Evolutionary conservation across 2,329 filamentous ascomycete species (phyloP), one percentile per base, ranked within the genome.

Genomic region (Fusarium sarcochroum): DNA sequence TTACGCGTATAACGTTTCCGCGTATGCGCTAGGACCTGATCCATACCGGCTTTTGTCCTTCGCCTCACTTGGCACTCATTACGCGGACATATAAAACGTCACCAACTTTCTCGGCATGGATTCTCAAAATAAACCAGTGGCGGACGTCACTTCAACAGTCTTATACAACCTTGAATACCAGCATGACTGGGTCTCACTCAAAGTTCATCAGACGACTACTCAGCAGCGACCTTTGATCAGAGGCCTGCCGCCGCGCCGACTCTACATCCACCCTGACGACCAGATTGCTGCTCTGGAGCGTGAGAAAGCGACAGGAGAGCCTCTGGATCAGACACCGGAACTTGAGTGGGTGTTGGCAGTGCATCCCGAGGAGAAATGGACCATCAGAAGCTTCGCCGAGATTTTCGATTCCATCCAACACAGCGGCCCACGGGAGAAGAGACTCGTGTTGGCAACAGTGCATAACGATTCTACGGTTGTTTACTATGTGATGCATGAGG

Each of bases 401-500:
- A 84, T 94, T 15, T 94, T 96, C 75, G 90, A 93, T 80, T 85
- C 85, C 9, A 80, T 91, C 73, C 70, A 80, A 17, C 82, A 81
- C 77, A 57, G 79, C 77, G 40, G 77, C 77, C 42, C 84, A 79
- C 82, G 86, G 18, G 82, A 82, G 47, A 95, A 94, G 82, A 84
- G 92, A 63, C 77, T 94, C 13, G 76, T 95, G n/a, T 82, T 96
- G 51, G 92, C 91, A 17, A 91, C 90, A 4, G 82, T 93, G 47
- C 90, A 93, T 75, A 89, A 91, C 72, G 93, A 96, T 79, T 94
- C 92, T 68, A 95, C 93, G 0, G 86, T 96, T 18, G 91, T 93
- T 40, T 96, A 95, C 80, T 96, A 96, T 76, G 86, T 94, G 66
- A 88, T 95, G 77, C 92, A 95, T 73, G 92, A 95, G 77, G 93